Base-by-base conservation (phyloP, 495 filamentous ascomycete genomes). In the Penicillium tannophilum region DNA sequence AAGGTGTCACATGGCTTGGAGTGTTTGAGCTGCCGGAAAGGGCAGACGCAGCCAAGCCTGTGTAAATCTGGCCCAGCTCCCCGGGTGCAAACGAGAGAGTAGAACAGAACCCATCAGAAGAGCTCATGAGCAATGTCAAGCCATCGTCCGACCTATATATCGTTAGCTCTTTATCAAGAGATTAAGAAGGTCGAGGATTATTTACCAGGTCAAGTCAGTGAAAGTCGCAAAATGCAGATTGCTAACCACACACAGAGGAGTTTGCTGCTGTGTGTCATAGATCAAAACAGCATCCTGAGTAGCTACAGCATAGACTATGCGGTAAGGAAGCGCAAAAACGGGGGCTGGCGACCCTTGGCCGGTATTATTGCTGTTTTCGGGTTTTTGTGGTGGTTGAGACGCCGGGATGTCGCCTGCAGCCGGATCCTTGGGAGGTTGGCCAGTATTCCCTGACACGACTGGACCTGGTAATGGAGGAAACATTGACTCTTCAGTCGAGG, bases 221-320 rank as follows among this genome's bases (percentile, higher is more conserved):
- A 99, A 99, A 0, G 93, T 97, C 7, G 95, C 92, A 72, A 91
- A 96, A 63, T 99, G 95, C 49, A 99, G 67, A 66, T 99, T 99
- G 82, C 91, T 97, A 20, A 98, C 92, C 17, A 97, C 76, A 72
- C 90, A 94, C 28, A 99, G 78, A 4, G 95, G 94, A 3, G 91
- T 94, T 59, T 91, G 86, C 64, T 99, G 95, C 66, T 99, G 95
- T 0, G 95, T 99, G 70, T 99, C 95, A 72, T 98, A 98, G 30
- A 99, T 82, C 36, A 96, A 74, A n/a, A 99, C 87, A 0, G 95
- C 90, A 71, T 99, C 95, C 69, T 97, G 92, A 0, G 95, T 99
- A 16, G 94, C 95, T 46, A 99, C 94, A 6, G 93, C 94, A 76
- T 98, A 99, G 0, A 98, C 86, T 70, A 98, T 89, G 14, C 95